These are phyloP conservation scores for Tylopilus felleus DNA, from an alignment of 768 basidiomycete genomes.

Conservation along the genomic window DNA sequence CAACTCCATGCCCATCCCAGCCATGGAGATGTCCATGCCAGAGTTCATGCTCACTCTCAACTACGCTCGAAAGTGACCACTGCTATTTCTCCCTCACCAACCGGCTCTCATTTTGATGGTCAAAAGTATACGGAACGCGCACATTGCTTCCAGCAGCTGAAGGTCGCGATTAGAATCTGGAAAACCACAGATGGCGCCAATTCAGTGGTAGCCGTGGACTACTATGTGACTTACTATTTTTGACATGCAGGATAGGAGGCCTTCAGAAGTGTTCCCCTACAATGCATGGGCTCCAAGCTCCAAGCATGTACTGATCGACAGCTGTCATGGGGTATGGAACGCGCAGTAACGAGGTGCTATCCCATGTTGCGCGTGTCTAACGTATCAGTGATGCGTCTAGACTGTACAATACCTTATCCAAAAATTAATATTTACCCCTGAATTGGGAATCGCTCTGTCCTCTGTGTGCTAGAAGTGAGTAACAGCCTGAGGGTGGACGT, in stretches of 20 bases:
- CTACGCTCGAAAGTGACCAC: no score
- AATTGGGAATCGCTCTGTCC: neutral
- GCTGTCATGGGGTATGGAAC: neutral
- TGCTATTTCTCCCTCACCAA: neutral
- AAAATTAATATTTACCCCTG: neutral
- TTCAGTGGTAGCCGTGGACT: neutral
- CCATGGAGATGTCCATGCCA: constrained; percentile 30
- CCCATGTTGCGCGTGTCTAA: no score
- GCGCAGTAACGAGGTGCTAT: neutral
- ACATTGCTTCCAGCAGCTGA: neutral
- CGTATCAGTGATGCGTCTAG: neutral
- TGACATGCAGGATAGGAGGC: neutral
- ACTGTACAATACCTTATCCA: neutral
- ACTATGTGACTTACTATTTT: neutral
- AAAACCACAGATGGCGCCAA: neutral
- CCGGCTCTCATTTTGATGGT: no score
- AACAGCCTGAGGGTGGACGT: no score
- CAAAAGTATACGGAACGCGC: no score
- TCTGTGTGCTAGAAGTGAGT: neutral
- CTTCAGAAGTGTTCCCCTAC: neutral
- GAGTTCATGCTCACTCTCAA: constrained; percentile 35
- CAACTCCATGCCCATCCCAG: constrained; percentile 27
- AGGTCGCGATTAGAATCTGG: neutral
- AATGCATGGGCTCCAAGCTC: no score
- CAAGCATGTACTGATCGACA: neutral